These are phyloP conservation scores for Suhomyces panamericanus DNA, from an alignment of 1,139 yeast genomes.

Conservation along the genomic window DNA sequence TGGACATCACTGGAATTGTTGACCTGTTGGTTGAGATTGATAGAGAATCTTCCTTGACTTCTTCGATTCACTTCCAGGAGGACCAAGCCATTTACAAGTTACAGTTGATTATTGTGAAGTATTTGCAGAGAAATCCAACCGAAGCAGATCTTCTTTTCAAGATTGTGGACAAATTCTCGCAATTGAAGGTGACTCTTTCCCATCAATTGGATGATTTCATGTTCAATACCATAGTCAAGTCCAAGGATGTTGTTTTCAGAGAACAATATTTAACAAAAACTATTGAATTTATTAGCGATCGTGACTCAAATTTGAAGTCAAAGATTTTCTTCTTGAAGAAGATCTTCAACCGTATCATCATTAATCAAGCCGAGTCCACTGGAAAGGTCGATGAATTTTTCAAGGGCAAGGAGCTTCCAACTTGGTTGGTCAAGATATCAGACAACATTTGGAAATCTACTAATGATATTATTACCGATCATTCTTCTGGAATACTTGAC, in stretches of 20 bases:
- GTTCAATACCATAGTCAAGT: constrained; percentile 55
- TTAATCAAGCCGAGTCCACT: constrained; percentile 56
- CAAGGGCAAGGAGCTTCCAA: constrained; percentile 31
- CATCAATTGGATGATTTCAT: constrained; percentile 56
- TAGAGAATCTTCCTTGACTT: constrained; percentile 46
- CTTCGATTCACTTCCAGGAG: constrained; percentile 70
- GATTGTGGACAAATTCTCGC: constrained; percentile 50
- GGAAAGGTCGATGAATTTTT: constrained; percentile 55
- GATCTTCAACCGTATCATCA: constrained; percentile 64
- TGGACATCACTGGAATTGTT: constrained; percentile 46
- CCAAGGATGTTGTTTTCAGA: constrained; percentile 48
- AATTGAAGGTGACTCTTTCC: constrained; percentile 49
- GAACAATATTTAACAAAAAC: constrained; percentile 54
- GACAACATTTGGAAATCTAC: constrained; percentile 72
- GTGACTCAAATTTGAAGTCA: constrained; percentile 48
- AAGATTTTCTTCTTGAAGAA: constrained; percentile 63
- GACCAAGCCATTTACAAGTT: constrained; percentile 68
- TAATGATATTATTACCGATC: constrained; percentile 53
- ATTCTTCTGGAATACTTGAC: constrained; percentile 71
- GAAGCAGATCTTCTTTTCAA: constrained; percentile 43
- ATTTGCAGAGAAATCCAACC: constrained; percentile 36
- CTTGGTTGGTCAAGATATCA: constrained; percentile 67
- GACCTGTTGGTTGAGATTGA: constrained; percentile 48
- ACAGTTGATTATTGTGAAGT: constrained; percentile 55
- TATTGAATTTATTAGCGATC: constrained; percentile 46